Percentiles rank a stretch among this genome's conserved stretches.
Evolutionary conservation across 1,139 yeast genomes (phyloP).

Genomic region (Geotrichum siamense): DNA sequence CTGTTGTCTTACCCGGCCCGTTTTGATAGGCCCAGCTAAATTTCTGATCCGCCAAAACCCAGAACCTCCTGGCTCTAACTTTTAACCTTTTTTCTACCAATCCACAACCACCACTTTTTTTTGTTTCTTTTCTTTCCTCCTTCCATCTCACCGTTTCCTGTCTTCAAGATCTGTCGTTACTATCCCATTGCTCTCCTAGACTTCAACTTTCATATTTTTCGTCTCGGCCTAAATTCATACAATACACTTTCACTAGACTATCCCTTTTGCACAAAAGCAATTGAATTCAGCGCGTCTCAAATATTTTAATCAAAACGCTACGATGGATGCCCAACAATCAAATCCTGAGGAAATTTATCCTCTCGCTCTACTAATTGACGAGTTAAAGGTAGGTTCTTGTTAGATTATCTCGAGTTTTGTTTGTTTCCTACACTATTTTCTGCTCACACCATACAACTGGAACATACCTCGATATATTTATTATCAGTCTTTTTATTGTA

Average conservation of each 20-base stretch:
- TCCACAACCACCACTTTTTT: too few relatives aligned
- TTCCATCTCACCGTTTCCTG: too few relatives aligned
- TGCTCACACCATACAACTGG: not conserved
- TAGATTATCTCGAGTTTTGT: slow-evolving; percentile 1
- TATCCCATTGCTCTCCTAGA: too few relatives aligned
- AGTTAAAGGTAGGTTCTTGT: slow-evolving; percentile 48
- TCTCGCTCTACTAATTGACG: slow-evolving; percentile 93
- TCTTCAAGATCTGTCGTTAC: too few relatives aligned
- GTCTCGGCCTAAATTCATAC: not conserved
- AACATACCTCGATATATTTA: not conserved
- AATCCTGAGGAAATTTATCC: slow-evolving; percentile 69
- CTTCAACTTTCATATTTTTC: too few relatives aligned
- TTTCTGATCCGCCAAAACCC: too few relatives aligned
- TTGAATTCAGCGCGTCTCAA: slow-evolving; percentile 3
- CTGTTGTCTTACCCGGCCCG: too few relatives aligned
- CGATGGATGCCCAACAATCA: slow-evolving; percentile 18
- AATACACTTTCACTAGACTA: slow-evolving; percentile 1
- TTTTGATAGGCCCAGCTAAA: too few relatives aligned
- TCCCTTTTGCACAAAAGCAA: not conserved
- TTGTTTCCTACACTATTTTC: slow-evolving; percentile 2
- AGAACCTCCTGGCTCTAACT: too few relatives aligned
- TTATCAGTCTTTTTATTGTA: too few relatives aligned
- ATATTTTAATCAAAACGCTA: slow-evolving; percentile 1
- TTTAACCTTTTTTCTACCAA: too few relatives aligned
- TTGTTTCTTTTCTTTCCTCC: too few relatives aligned